Evolutionary conservation across 202 grass and related monocot species (phyloP), one percentile per base, ranked within the genome.

Genomic region (Zizania palustris): DNA sequence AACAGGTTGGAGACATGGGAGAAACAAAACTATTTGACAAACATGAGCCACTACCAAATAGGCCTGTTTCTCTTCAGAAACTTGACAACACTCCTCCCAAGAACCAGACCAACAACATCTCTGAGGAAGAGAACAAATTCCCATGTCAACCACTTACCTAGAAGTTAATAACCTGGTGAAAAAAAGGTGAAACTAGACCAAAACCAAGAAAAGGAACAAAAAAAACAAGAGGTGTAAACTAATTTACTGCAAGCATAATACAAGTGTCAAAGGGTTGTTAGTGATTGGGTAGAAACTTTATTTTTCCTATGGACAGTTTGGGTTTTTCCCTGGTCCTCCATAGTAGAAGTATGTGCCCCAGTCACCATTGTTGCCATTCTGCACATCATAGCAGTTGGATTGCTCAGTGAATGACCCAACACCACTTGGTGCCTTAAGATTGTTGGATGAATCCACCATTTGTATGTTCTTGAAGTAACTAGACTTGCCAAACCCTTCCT

Each of bases 391-490:
- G 86, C 93, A 97, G 68, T 86, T 93, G 51, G 93, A 92, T 51
- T 93, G 87, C 90, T 97, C 93, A 4, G 93, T 97, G 83, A 90
- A 97, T 1, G 87, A 80, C 10, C 90, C 93, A 11, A 97, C 69
- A 5, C 83, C 93, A 14, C 9, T 84, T 0, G 93, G 93, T 6
- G 90, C 64, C 76, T 80, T 90, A 33, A 97, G 77, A 76, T 93
- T 97, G 81, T 97, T 93, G 46, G 93, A 78, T 8, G 67, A 79
- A 48, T 97, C 93, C 12, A 97, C 93, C 42, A 97, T 79, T 49
- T 97, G 90, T 60, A 97, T 90, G 83, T 97, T 97, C 60, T 81
- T 93, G 87, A 97, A 97, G 83, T 90, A 97, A 76, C 93, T 93
- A 35, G 90, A 63, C 74, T 97, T 97, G 80, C 90, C 80, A n/a